Evolutionary conservation across 495 filamentous ascomycete genomes (phyloP), one percentile per base, ranked within the genome.

Genomic region (Cenococcum geophilum): DNA sequence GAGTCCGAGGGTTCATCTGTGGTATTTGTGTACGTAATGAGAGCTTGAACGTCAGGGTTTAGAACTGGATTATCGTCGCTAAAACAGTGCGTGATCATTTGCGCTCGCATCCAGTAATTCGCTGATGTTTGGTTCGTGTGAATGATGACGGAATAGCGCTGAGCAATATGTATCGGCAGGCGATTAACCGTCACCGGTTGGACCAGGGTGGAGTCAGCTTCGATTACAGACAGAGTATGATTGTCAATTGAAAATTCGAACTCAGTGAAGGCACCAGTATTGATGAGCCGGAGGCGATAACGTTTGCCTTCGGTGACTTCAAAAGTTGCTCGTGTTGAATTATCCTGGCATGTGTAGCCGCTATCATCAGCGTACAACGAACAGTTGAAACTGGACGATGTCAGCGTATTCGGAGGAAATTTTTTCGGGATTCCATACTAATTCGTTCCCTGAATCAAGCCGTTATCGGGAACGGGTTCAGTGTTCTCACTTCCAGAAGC

Each of bases 1-100:
- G 40, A 45, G 40, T 69, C 66, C 3, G 27, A 49, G 67, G 66
- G 69, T 6, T 6, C 50, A 10, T 2, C 1, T 12, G 50, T 49
- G 4, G 67, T 58, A 1, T 42, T 25, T 9, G 62, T 48, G 23
- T 35, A 45, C 22, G 58, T 59, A 27, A 42, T 52, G 4, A 62
- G 42, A 5, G 54, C 50, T n/a, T 62, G 62, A 20, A 55, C 45
- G 23, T 14, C 48, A 11, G 18, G 6, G 48, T 34, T 32, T 45
- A 43, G 48, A 57, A 22, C 49, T 47, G 16, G 36, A 45, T 45
- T 45, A 10, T 45, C 40, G 4, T 14, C 12, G 40, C 40, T 45
- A 18, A 45, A 45, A 18, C 40, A 45, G 11, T 45, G 3, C 4
- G 40, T 45, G 12, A 18, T 45, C 40, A 45, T 45, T 45, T 45